Evolutionary conservation across 352 stramenopile genomes (phyloP).

Genomic region (Globisporangium splendens): DNA sequence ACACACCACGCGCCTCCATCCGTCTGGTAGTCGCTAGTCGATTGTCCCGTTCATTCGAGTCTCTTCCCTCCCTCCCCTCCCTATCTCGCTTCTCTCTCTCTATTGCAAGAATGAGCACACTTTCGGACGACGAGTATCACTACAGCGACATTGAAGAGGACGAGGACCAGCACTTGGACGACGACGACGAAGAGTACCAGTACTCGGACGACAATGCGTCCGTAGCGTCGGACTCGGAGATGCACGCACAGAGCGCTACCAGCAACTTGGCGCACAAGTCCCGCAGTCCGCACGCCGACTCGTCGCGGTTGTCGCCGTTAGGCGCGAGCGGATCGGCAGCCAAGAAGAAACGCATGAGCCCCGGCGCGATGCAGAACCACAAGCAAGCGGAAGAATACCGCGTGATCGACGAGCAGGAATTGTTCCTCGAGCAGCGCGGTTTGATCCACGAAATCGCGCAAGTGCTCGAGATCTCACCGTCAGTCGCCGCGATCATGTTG

Average conservation of each 20-base stretch:
- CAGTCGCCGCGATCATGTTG: conserved; percentile 71
- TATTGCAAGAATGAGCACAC: conserved; percentile 10
- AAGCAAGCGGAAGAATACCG: conserved; percentile 56
- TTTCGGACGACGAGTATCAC: conserved; percentile 70
- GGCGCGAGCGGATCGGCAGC: conserved; percentile 33
- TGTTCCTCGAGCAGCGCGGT: conserved; percentile 60
- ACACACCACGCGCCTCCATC: neutral
- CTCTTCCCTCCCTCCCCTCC: neutral
- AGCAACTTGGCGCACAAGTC: conserved; percentile 27
- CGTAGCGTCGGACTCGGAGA: conserved; percentile 18
- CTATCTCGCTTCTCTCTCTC: neutral
- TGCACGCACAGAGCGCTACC: conserved; percentile 13
- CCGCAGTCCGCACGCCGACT: conserved; percentile 19
- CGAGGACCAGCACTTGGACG: conserved; percentile 27
- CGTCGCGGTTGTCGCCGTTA: conserved; percentile 31
- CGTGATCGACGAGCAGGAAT: conserved; percentile 80
- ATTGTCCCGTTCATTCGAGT: no score
- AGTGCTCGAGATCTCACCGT: conserved; percentile 64
- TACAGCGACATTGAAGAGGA: conserved; percentile 79
- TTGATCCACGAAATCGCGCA: conserved; percentile 73
- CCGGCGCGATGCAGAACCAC: conserved; percentile 27
- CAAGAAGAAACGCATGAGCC: conserved; percentile 73
- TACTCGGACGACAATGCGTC: conserved; percentile 60
- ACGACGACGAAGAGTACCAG: conserved; percentile 50
- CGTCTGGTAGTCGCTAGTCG: neutral